Evolutionary conservation across 148 eudicot species (phyloP).

Genomic region (Nyssa sinensis): DNA sequence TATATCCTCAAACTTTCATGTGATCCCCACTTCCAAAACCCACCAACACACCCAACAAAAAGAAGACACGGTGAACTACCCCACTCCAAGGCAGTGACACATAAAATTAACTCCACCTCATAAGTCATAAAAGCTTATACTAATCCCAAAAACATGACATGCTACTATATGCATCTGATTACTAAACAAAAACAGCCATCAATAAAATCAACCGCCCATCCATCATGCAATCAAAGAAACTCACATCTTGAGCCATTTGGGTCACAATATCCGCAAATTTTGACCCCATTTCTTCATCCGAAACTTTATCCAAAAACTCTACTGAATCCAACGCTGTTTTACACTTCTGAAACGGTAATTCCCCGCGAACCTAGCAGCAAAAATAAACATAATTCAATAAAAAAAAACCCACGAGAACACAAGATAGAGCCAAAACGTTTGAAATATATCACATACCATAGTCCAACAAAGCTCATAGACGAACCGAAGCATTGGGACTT

Average conservation of each 20-base stretch:
- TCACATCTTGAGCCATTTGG: slow-evolving; percentile 96
- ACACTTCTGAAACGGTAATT: slow-evolving; percentile 82
- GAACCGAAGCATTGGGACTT: slow-evolving; percentile 64
- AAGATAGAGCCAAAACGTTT: neutral
- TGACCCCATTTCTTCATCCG: slow-evolving; percentile 63
- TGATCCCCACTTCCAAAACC: neutral
- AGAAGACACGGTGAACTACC: neutral
- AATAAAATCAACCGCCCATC: neutral
- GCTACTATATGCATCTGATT: neutral
- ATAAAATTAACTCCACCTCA: neutral
- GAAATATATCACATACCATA: slow-evolving; percentile 37
- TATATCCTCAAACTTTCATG: no score
- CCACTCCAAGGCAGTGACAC: neutral
- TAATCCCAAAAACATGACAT: neutral
- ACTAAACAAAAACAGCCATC: neutral
- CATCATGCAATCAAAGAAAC: slow-evolving; percentile 17
- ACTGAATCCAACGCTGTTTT: slow-evolving; percentile 81
- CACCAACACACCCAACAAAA: neutral
- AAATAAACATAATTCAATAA: neutral
- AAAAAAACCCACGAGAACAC: neutral
- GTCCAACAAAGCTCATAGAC: slow-evolving; percentile 74
- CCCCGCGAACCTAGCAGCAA: slow-evolving; percentile 62
- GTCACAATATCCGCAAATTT: slow-evolving; percentile 81
- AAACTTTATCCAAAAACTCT: slow-evolving; percentile 49
- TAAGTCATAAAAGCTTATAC: neutral